These are phyloP conservation scores for Apiotrichum porosum DNA, from an alignment of 1,284 basidiomycete genomes.

Conservation along the genomic window DNA sequence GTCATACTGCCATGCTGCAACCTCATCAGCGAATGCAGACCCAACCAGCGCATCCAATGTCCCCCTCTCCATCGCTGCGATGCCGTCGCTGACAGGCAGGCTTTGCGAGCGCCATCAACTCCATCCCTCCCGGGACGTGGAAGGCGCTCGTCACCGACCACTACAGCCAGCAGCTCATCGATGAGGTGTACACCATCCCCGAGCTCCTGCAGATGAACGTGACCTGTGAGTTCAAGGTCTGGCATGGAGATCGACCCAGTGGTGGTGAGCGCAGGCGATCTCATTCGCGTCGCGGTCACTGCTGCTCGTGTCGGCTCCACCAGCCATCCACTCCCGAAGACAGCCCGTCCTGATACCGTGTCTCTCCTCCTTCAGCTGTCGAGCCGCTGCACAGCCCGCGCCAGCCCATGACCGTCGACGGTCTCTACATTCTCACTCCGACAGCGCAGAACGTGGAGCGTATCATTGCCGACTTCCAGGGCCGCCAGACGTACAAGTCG, in stretches of 20 bases:
- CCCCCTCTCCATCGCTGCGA: too few species aligned
- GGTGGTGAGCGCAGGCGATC: too few species aligned
- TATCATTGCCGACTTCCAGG: constrained; percentile 77
- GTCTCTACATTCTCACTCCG: constrained; percentile 89
- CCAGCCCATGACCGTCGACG: constrained; percentile 54
- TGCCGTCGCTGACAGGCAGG: constrained; percentile 25
- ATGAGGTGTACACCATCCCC: constrained; percentile 83
- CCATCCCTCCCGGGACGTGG: constrained; percentile 75
- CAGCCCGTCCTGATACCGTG: neutral
- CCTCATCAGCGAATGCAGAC: too few species aligned
- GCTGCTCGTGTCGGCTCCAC: neutral
- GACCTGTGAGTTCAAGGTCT: constrained; percentile 61
- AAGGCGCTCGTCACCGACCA: constrained; percentile 96
- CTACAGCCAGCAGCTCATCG: constrained; percentile 76
- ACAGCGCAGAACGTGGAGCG: constrained; percentile 90
- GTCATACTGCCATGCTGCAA: too few species aligned
- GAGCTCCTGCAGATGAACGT: constrained; percentile 92
- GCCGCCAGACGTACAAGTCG: constrained; percentile 68
- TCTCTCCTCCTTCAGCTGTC: constrained; percentile 41
- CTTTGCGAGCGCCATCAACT: constrained; percentile 51
- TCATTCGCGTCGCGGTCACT: too few species aligned
- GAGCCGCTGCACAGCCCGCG: constrained; percentile 53
- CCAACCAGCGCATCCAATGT: neutral
- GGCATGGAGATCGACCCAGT: too few species aligned
- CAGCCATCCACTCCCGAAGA: neutral